Evolutionary conservation across 257 asterid species (phyloP).

Genomic region (Asclepias syriaca): DNA sequence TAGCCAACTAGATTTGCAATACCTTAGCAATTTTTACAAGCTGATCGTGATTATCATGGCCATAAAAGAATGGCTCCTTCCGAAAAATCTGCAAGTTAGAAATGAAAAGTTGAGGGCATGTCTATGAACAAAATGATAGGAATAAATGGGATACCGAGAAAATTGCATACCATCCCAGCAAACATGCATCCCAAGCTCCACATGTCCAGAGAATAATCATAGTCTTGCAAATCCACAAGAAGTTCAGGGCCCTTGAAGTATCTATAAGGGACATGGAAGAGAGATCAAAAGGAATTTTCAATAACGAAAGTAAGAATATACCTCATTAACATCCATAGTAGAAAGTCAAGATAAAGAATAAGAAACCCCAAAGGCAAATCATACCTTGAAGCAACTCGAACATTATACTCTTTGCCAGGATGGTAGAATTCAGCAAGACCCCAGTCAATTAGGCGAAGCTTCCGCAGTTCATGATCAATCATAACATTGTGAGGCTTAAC

Average conservation of each 20-base stretch:
- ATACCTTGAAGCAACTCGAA: conserved; percentile 28
- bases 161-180: conserved; percentile 36
- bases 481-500: conserved; percentile 32
- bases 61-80: conserved; percentile 34
- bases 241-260: conserved; percentile 47
- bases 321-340: neutral
- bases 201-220: conserved; percentile 66
- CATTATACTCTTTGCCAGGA: conserved; percentile 30
- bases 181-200: conserved; percentile 72
- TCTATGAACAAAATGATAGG: neutral
- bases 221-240: conserved; percentile 72
- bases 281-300: neutral
- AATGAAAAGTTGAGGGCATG: neutral
- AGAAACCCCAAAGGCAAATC: neutral
- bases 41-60: conserved; percentile 31
- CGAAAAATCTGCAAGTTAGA: conserved; percentile 23
- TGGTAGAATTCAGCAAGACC: conserved; percentile 31
- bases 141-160: neutral
- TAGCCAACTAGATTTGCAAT: neutral
- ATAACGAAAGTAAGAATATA: neutral
- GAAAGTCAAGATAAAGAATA: neutral
- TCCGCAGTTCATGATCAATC: conserved; percentile 30
- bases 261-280: conserved; percentile 9
- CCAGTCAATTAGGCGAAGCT: conserved; percentile 29
- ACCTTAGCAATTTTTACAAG: conserved; percentile 37